Base-by-base conservation (phyloP, 108 stramenopile genomes). In the Cyclotella baltica region DNA sequence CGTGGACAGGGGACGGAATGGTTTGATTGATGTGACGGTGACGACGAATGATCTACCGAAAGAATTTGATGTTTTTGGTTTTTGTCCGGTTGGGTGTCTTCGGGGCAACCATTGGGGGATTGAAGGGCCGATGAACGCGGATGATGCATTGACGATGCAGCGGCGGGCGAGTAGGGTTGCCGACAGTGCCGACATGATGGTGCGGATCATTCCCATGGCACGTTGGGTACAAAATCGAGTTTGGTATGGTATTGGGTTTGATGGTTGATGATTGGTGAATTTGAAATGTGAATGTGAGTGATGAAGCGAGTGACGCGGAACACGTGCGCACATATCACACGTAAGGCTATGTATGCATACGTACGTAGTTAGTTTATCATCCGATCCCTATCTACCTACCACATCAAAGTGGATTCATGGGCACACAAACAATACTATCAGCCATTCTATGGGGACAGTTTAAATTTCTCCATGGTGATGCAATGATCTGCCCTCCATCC, bases 101-200 rank as follows among this genome's bases (percentile, higher is more conserved):
- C 47, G 59, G 6, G 23, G 46, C 29, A 31, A 53, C 52, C 34
- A 33, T 52, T 37, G 38, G 18, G 47, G 20, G 20, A 19, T 33
- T 27, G 38, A 20, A 6, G 28, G 27, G 28, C 67, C 76, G n/a
- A 77, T 38, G 61, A 77, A 77, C 23, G 76, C 70, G 62, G 76
- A 38, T 28, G 34, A 27, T n/a, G 62, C 20, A 9, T 56, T 51
- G 23, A 35, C 61, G n/a, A 62, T 48, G 27, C 75, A 67, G n/a
- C 75, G 75, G 35, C 65, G 66, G 23, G 55, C 11, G 33, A 76
- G 43, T 10, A 67, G 27, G 2, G 55, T 61, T 43, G 75, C 50
- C 66, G 66, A 67, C 30, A 76, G 53, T 43, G 55, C 47, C 29
- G 75, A 59, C 38, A 76, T 76, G 70, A 55, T 35, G 35, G 33